These are phyloP conservation scores for Limtongia smithiae DNA, from an alignment of 805 yeast genomes.

Conservation along the genomic window DNA sequence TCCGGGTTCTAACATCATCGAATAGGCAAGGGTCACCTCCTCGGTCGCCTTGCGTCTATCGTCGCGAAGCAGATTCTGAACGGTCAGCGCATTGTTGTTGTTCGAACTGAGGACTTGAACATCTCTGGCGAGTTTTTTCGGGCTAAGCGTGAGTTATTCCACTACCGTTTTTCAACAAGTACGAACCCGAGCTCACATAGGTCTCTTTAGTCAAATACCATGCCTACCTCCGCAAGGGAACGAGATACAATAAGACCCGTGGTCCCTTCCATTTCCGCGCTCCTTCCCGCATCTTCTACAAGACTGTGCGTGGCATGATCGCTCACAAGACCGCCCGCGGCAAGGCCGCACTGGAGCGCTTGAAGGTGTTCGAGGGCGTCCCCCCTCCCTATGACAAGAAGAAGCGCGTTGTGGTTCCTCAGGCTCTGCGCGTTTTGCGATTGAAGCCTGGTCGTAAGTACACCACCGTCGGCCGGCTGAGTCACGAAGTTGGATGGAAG, in stretches of 20 bases:
- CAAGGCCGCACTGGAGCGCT: constrained; percentile 98
- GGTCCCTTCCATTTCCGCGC: constrained; percentile 99
- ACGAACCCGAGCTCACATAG: neutral
- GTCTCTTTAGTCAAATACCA: constrained; percentile 72
- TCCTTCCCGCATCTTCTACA: constrained; percentile 99
- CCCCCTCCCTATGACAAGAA: constrained; percentile 99
- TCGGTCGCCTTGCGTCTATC: constrained; percentile 98
- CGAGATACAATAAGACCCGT: constrained; percentile 96
- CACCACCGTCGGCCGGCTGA: constrained; percentile 96
- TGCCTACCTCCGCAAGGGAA: constrained; percentile 99
- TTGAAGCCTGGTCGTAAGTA: constrained; percentile 99
- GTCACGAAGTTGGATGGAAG: constrained; percentile 98
- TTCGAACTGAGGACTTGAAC: constrained; percentile 95
- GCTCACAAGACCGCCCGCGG: constrained; percentile 99
- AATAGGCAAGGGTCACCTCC: constrained; percentile 83
- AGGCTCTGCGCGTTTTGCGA: constrained; percentile 98
- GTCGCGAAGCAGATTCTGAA: constrained; percentile 97
- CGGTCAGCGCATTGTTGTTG: constrained; percentile 97
- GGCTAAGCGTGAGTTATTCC: constrained; percentile 59
- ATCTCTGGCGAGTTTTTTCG: constrained; percentile 99
- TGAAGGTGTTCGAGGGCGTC: constrained; percentile 98
- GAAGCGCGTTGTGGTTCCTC: constrained; percentile 99
- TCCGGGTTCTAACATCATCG: neutral
- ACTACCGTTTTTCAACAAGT: neutral
- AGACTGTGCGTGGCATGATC: constrained; percentile 99